phyloP scores from a whole-genome alignment of 2,329 filamentous ascomycete species.

The Helotiales sp. region DNA sequence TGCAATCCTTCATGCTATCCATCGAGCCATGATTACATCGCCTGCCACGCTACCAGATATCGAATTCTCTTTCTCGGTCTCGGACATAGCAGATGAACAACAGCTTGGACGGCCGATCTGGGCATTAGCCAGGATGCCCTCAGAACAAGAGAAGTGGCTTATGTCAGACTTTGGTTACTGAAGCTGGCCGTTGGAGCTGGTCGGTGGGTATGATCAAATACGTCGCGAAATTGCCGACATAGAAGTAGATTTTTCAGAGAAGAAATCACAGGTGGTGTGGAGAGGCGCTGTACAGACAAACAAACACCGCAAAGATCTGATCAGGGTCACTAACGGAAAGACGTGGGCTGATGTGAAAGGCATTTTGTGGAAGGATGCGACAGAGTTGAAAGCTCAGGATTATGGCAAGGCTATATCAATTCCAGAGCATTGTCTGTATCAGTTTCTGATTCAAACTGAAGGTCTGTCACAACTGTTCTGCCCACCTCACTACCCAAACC shows the following conservation, averaged over 20 bases:
- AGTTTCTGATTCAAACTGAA: slow-evolving; percentile 58
- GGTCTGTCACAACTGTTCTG: slow-evolving; percentile 39
- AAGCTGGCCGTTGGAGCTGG: slow-evolving; percentile 45
- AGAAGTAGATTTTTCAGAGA: slow-evolving; percentile 17
- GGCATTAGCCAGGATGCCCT: slow-evolving; percentile 20
- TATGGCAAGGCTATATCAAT: slow-evolving; percentile 49
- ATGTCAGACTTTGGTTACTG: slow-evolving; percentile 47
- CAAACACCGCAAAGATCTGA: slow-evolving; percentile 38
- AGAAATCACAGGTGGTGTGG: slow-evolving; percentile 39
- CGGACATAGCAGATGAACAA: slow-evolving; percentile 32
- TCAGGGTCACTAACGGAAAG: slow-evolving; percentile 40
- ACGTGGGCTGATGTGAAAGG: slow-evolving; percentile 45
- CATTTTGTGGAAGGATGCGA: slow-evolving; percentile 32
- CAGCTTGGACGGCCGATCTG: slow-evolving; percentile 31
- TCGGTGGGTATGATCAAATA: slow-evolving; percentile 43
- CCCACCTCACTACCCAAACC: not conserved
- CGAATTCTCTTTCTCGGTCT: slow-evolving; percentile 45
- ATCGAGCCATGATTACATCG: slow-evolving; percentile 44
- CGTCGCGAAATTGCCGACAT: slow-evolving; percentile 28
- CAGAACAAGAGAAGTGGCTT: slow-evolving; percentile 35
- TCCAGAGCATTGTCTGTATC: slow-evolving; percentile 59
- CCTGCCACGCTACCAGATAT: slow-evolving; percentile 43
- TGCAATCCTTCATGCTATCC: slow-evolving; percentile 42
- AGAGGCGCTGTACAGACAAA: slow-evolving; percentile 37
- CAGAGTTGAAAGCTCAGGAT: slow-evolving; percentile 34